phyloP scores from a whole-genome alignment of 2,329 filamentous ascomycete species.

The Aspergillus unguis region DNA sequence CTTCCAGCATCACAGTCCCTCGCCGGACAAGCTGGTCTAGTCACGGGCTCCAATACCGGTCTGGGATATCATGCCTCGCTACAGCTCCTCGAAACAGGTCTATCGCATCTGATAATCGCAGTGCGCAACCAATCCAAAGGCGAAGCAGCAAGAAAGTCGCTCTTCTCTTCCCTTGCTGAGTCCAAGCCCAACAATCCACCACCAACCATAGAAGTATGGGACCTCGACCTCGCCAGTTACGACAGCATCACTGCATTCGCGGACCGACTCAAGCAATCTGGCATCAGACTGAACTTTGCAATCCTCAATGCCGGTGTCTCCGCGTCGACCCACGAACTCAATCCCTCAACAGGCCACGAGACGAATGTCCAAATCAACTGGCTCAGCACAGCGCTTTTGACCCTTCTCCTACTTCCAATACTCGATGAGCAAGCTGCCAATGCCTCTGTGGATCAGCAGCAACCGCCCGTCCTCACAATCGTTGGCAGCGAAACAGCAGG shows the following conservation, averaged over 20 bases:
- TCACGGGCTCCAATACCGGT: neutral
- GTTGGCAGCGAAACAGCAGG: neutral
- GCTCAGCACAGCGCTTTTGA: slow-evolving; percentile 26
- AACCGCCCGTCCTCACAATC: neutral
- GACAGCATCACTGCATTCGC: slow-evolving; percentile 46
- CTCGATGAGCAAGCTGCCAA: slow-evolving; percentile 12
- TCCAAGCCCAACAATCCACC: neutral
- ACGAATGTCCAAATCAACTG: slow-evolving; percentile 40
- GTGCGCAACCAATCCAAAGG: neutral
- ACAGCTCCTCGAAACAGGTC: neutral
- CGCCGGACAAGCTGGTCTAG: neutral
- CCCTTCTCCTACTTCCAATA: slow-evolving; percentile 18
- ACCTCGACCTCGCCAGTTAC: slow-evolving; percentile 50
- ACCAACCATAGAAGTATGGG: slow-evolving; percentile 46
- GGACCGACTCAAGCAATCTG: slow-evolving; percentile 30
- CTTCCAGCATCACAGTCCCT: neutral
- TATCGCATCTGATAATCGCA: neutral
- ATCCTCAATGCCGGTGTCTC: slow-evolving; percentile 47
- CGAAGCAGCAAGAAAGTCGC: neutral
- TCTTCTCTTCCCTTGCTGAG: neutral
- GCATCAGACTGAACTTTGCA: slow-evolving; percentile 40
- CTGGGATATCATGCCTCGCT: neutral
- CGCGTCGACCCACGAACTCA: slow-evolving; percentile 17
- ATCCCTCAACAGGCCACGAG: slow-evolving; percentile 12
- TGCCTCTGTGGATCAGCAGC: neutral